Conservation (phyloP, 805 yeast genomes). For the Lachancea nothofagi region DNA sequence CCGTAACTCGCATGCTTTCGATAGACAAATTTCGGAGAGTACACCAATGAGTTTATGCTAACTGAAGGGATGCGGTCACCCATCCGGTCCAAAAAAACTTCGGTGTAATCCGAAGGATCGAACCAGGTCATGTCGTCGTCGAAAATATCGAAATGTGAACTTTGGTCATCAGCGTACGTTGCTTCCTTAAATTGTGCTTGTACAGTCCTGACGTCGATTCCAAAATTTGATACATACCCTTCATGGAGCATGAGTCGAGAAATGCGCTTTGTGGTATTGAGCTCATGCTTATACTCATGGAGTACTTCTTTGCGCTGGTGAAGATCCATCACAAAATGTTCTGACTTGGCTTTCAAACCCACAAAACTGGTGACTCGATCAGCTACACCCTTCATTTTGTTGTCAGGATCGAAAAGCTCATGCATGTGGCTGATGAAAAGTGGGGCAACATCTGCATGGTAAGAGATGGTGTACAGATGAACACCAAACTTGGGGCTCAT, state of each 20-base stretch:
- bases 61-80: constrained; percentile 38
- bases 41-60: constrained; percentile 54
- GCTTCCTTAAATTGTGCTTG: constrained; percentile 40
- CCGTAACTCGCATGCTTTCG: constrained; percentile 55
- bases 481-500: constrained; percentile 65
- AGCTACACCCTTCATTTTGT: constrained; percentile 13
- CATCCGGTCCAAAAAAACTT: constrained; percentile 43
- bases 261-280: constrained; percentile 42
- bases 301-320: constrained; percentile 55
- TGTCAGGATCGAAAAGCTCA: constrained; percentile 37
- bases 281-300: constrained; percentile 40
- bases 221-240: constrained; percentile 54
- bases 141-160: constrained; percentile 34
- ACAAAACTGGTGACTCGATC: constrained; percentile 41
- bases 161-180: constrained; percentile 11
- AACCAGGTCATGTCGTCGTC: constrained; percentile 58
- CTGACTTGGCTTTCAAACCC: constrained; percentile 65
- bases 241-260: constrained; percentile 56
- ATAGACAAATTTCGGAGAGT: constrained; percentile 65
- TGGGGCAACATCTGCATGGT: constrained; percentile 66
- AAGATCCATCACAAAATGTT: constrained; percentile 53
- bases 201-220: constrained; percentile 58
- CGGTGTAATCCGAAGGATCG: constrained; percentile 57
- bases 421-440: constrained; percentile 71
- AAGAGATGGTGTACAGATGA: constrained; percentile 72